These are phyloP conservation scores for Penicillium maclennaniae DNA, from an alignment of 495 filamentous ascomycete species.

Conservation along the genomic window DNA sequence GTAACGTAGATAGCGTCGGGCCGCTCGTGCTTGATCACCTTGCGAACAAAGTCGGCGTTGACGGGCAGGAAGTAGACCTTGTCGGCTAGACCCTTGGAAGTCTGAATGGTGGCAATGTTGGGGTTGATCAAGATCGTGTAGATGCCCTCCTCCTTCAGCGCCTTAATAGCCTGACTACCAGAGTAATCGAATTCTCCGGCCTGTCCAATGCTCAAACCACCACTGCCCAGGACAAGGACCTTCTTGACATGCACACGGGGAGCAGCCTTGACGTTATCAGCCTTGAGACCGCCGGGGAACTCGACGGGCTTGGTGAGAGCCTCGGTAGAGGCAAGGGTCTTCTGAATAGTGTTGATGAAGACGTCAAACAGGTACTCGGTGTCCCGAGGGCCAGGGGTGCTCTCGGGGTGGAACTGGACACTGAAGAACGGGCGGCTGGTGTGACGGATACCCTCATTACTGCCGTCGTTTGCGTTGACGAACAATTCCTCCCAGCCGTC, in stretches of 20 bases:
- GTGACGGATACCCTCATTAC: slow-evolving; percentile 95
- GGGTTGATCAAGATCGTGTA: slow-evolving; percentile 96
- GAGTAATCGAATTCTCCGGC: slow-evolving; percentile 99
- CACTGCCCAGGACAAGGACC: slow-evolving; percentile 93
- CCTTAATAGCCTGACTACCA: slow-evolving; percentile 85
- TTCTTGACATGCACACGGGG: slow-evolving; percentile 87
- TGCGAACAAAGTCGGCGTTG: slow-evolving; percentile 91
- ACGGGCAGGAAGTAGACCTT: slow-evolving; percentile 99
- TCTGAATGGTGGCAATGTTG: slow-evolving; percentile 98
- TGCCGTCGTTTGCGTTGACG: slow-evolving; percentile 95
- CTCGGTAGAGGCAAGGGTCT: slow-evolving; percentile 55
- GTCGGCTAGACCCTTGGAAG: slow-evolving; percentile 89
- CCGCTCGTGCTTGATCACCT: slow-evolving; percentile 91
- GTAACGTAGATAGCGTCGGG: slow-evolving; percentile 97
- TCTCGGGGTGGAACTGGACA: slow-evolving; percentile 98
- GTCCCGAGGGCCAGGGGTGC: slow-evolving; percentile 91
- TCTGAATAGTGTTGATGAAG: slow-evolving; percentile 79
- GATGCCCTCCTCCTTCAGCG: slow-evolving; percentile 95
- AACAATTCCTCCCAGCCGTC: slow-evolving; percentile 86
- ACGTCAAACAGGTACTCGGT: slow-evolving; percentile 97
- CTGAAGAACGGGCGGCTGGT: slow-evolving; percentile 85
- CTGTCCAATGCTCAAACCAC: slow-evolving; percentile 96
- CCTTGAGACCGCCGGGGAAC: slow-evolving; percentile 79
- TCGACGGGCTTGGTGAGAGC: slow-evolving; percentile 65
- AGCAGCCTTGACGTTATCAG: slow-evolving; percentile 69